Percentiles rank a stretch among this genome's conserved stretches.
phyloP scores from a whole-genome alignment of 768 basidiomycete species.

The Coprinellus aureogranulatus region DNA sequence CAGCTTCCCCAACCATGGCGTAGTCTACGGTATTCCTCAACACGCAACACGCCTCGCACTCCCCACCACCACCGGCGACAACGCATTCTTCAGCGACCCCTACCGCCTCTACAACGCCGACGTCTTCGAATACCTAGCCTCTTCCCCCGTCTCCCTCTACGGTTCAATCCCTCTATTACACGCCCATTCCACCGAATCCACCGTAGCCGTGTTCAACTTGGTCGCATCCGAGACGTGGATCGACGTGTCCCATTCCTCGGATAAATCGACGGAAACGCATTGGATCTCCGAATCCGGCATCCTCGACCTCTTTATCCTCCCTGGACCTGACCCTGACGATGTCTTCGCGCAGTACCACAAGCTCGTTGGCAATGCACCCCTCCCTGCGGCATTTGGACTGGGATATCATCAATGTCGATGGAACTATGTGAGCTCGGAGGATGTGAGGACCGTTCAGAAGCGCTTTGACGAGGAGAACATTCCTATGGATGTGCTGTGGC shows the following conservation, averaged over 20 bases:
- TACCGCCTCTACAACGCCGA: conserved; percentile 95
- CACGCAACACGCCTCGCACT: conserved; percentile 89
- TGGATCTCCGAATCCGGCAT: conserved; percentile 99
- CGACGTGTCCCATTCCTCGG: conserved; percentile 71
- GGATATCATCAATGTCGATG: conserved; percentile 98
- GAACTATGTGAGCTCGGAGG: conserved; percentile 93
- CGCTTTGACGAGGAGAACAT: conserved; percentile 93
- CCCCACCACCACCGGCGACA: conserved; percentile 81
- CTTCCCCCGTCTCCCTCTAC: conserved; percentile 78
- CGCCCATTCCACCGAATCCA: conserved; percentile 83
- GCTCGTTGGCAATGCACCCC: conserved; percentile 79
- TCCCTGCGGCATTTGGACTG: conserved; percentile 90
- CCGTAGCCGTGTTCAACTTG: conserved; percentile 87
- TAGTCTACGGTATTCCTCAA: conserved; percentile 95
- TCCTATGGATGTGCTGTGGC: conserved; percentile 95
- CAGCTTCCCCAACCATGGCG: conserved; percentile 85
- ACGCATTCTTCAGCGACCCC: conserved; percentile 78
- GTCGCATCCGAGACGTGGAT: conserved; percentile 94
- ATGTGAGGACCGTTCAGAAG: conserved; percentile 79
- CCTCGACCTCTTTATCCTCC: conserved; percentile 89
- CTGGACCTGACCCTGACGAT: conserved; percentile 81
- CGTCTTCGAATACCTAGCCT: conserved; percentile 92
- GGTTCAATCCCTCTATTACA: conserved; percentile 92
- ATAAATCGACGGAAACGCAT: conserved; percentile 79
- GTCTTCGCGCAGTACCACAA: conserved; percentile 83